These are phyloP conservation scores for Cotoneaster glaucophyllus DNA, from an alignment of 306 rosid species.

Conservation along the genomic window DNA sequence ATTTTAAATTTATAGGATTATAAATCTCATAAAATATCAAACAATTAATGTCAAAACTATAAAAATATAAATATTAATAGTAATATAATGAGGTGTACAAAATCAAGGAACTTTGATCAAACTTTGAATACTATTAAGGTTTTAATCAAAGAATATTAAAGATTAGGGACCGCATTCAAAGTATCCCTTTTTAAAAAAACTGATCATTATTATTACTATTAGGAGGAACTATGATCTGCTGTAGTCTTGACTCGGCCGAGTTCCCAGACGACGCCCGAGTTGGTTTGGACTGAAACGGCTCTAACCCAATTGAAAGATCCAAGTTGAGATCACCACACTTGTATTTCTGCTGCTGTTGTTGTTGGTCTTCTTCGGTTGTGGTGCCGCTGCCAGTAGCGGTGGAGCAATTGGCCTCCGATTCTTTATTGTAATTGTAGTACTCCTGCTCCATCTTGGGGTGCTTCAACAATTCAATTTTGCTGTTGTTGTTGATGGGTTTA, in stretches of 20 bases:
- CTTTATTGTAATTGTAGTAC: background rate
- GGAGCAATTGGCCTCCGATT: background rate
- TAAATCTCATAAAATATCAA: too few relatives aligned
- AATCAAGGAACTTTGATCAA: too few relatives aligned
- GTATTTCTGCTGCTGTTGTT: background rate
- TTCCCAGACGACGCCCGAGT: conserved; percentile 20
- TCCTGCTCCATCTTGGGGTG: conserved; percentile 5
- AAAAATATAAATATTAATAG: too few relatives aligned
- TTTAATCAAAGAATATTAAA: too few relatives aligned
- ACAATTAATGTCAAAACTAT: too few relatives aligned
- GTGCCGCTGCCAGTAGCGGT: conserved; percentile 37
- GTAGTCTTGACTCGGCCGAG: conserved; percentile 44
- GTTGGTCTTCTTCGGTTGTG: conserved; percentile 43
- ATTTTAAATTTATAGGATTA: too few relatives aligned
- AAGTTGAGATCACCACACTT: conserved; percentile 27
- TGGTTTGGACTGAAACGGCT: conserved; percentile 35
- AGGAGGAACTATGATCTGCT: background rate
- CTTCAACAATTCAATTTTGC: background rate
- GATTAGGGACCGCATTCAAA: too few relatives aligned
- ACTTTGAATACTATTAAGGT: too few relatives aligned
- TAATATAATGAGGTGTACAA: too few relatives aligned
- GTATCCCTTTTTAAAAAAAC: background rate
- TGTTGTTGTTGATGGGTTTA: background rate
- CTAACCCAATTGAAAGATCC: conserved; percentile 57
- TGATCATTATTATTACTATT: background rate